These are phyloP conservation scores for Vanrija pseudolonga DNA, from an alignment of 1,284 basidiomycete genomes.

Conservation along the genomic window DNA sequence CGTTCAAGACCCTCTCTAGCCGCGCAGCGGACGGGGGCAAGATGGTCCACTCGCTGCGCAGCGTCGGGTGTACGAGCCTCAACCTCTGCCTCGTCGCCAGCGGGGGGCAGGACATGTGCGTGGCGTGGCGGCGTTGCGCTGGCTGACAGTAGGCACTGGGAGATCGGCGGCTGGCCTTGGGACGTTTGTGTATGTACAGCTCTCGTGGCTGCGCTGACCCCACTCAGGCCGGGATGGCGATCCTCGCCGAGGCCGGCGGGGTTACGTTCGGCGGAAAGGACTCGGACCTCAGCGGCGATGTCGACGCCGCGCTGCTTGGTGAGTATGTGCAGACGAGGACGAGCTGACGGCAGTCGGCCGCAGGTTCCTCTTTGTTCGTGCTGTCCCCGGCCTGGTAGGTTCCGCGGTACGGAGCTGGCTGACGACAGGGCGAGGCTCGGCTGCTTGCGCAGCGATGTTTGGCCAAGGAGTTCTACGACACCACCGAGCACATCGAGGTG, in stretches of 20 bases:
- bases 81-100: constrained; percentile 6
- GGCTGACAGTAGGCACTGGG: neutral
- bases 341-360: constrained; percentile 54
- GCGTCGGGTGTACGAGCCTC: constrained; percentile 1
- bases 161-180: constrained; percentile 7
- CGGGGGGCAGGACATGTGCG: constrained; percentile 8
- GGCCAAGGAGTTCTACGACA: constrained; percentile 71
- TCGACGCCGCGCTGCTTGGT: neutral
- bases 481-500: too few species aligned
- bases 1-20: neutral
- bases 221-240: constrained; percentile 78
- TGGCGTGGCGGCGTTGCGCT: neutral
- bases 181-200: neutral
- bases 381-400: constrained; percentile 17
- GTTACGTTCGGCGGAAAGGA: constrained; percentile 65
- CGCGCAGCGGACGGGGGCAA: constrained; percentile 1
- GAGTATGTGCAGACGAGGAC: too few species aligned
- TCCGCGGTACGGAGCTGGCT: too few species aligned
- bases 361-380: constrained; percentile 73
- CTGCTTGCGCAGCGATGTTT: constrained; percentile 71
- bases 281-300: neutral
- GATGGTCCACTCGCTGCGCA: constrained; percentile 8
- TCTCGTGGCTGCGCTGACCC: neutral
- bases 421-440: constrained; percentile 56
- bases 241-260: constrained; percentile 83